Evolutionary conservation across 1,139 yeast genomes (phyloP).

Genomic region (Hansenula sp.): DNA sequence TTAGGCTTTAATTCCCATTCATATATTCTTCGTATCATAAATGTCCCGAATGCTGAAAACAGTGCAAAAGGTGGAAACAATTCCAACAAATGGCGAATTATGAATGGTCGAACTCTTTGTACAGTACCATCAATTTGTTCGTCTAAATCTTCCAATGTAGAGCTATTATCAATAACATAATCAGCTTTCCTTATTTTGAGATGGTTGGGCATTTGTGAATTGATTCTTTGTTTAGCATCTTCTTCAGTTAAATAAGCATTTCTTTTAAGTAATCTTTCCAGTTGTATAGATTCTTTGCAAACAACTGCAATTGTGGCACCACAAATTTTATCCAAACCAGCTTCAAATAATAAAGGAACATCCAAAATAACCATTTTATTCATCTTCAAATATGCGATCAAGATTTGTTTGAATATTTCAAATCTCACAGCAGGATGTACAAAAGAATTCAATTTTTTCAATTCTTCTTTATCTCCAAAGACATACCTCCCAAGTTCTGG

Average conservation of each 20-base stretch:
- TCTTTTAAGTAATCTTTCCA: constrained; percentile 56
- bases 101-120: constrained; percentile 42
- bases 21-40: constrained; percentile 6
- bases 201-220: constrained; percentile 67
- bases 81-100: constrained; percentile 33
- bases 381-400: constrained; percentile 51
- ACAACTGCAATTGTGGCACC: constrained; percentile 68
- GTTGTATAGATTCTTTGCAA: constrained; percentile 55
- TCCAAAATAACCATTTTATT: constrained; percentile 66
- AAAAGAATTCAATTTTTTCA: constrained; percentile 59
- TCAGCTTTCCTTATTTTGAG: constrained; percentile 61
- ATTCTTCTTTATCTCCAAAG: constrained; percentile 58
- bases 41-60: constrained; percentile 43
- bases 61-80: constrained; percentile 57
- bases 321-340: constrained; percentile 65
- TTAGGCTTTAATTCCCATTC: background rate
- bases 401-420: constrained; percentile 56
- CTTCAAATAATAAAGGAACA: constrained; percentile 86
- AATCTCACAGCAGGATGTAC: constrained; percentile 87
- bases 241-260: constrained; percentile 62
- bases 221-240: constrained; percentile 70
- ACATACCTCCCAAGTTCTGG: constrained; percentile 74
- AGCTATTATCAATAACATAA: constrained; percentile 61
- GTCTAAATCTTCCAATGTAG: constrained; percentile 44
- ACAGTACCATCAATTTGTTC: constrained; percentile 44